Conservation (phyloP, 2,329 filamentous ascomycete genomes). For the Exophiala viscosa region DNA sequence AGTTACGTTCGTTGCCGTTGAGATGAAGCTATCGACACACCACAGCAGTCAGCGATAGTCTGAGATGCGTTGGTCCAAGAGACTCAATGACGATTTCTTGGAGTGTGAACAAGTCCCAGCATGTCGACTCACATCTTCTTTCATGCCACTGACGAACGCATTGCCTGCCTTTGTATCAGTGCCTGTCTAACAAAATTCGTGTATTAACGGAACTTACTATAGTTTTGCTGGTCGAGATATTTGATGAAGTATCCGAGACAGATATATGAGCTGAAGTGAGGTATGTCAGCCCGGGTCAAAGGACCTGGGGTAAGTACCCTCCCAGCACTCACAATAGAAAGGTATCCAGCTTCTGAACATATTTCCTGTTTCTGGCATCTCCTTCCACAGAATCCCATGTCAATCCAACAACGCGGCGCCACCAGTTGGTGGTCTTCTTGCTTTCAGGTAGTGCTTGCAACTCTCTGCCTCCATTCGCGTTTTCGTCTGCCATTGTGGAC, state of each 20-base stretch:
- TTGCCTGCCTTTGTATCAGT: neutral
- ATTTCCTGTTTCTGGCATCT: neutral
- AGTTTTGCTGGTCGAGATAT: neutral
- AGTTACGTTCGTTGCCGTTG: slow-evolving; percentile 1
- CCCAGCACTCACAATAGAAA: neutral
- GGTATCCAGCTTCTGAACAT: slow-evolving; percentile 1
- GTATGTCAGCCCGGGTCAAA: no score
- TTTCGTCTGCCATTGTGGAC: no score
- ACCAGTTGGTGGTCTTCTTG: neutral
- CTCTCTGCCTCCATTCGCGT: no score
- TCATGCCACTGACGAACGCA: slow-evolving; percentile 2
- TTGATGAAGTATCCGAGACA: slow-evolving; percentile 2
- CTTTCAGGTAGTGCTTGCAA: no score
- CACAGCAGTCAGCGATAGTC: neutral
- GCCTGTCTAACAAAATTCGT: no score
- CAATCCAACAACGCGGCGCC: neutral
- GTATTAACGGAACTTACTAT: neutral
- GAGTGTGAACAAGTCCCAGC: no score
- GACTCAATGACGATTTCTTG: no score
- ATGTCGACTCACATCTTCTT: neutral
- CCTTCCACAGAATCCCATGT: slow-evolving; percentile 1
- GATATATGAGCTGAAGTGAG: neutral
- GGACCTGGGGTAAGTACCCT: no score
- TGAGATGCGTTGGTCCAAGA: neutral
- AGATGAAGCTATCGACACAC: neutral